Evolutionary conservation across 306 rosid species (phyloP).

Genomic region (Carpinus viminea): DNA sequence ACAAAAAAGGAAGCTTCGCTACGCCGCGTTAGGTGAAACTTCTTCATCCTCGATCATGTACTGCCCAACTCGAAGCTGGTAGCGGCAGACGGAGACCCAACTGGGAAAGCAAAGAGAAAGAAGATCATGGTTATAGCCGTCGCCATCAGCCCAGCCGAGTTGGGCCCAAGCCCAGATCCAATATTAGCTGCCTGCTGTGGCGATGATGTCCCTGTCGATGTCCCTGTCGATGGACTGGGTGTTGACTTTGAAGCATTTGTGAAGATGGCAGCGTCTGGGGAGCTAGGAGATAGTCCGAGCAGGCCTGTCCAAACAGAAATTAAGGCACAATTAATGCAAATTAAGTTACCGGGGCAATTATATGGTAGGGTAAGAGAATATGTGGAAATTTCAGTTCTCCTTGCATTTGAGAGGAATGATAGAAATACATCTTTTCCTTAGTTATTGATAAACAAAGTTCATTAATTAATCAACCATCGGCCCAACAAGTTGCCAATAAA

Average conservation of each 20-base stretch:
- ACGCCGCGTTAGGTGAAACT: background rate
- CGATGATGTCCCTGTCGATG: background rate
- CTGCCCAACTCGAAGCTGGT: background rate
- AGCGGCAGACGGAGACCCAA: conserved; percentile 10
- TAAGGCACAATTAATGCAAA: too few relatives aligned
- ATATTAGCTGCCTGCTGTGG: background rate
- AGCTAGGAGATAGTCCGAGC: conserved; percentile 60
- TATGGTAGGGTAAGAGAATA: too few relatives aligned
- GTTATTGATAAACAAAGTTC: background rate
- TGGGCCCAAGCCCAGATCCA: conserved; percentile 35
- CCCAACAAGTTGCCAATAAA: background rate
- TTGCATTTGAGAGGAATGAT: background rate
- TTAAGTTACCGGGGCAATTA: too few relatives aligned
- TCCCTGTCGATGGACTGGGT: conserved; percentile 5
- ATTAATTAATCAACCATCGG: background rate
- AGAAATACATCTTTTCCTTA: background rate
- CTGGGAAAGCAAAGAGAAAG: conserved; percentile 35
- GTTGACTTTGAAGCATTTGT: conserved; percentile 32
- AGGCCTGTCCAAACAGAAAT: conserved; percentile 46
- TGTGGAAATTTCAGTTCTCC: background rate
- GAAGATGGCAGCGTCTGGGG: conserved; percentile 83
- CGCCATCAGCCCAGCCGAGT: conserved; percentile 9
- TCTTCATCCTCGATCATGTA: background rate
- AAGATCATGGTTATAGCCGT: conserved; percentile 34
- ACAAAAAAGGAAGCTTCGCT: background rate